Evolutionary conservation across 2,329 filamentous ascomycete species (phyloP).

Genomic region (Kalaharituber pfeilii): DNA sequence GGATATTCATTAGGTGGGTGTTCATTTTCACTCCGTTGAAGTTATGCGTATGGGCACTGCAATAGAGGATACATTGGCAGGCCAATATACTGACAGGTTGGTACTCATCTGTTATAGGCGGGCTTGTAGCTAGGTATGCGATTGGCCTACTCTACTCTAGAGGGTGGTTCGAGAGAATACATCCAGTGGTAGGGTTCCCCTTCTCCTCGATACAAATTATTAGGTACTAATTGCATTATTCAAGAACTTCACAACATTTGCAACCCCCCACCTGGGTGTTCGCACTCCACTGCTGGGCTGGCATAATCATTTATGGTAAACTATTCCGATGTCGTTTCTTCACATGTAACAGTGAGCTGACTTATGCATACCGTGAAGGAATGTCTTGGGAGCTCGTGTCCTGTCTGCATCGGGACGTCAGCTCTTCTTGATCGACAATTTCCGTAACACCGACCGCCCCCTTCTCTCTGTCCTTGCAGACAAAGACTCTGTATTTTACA

Average conservation of each 20-base stretch:
- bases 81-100: too few species aligned
- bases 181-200: constrained; percentile 46
- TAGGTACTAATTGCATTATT: not conserved
- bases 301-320: constrained; percentile 44
- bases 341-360: constrained; percentile 26
- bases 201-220: not conserved
- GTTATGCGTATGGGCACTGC: too few species aligned
- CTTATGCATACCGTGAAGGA: constrained; percentile 33
- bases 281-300: constrained; percentile 49
- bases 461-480: constrained; percentile 69
- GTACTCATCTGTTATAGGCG: too few species aligned
- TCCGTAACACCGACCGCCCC: constrained; percentile 65
- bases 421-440: constrained; percentile 71
- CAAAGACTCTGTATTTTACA: constrained; percentile 68
- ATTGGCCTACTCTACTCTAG: constrained; percentile 68
- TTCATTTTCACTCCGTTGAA: not conserved
- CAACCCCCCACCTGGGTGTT: constrained; percentile 65
- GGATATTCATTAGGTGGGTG: constrained; percentile 63
- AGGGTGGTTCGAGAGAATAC: constrained; percentile 59
- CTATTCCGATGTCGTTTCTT: not conserved
- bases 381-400: constrained; percentile 64
- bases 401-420: constrained; percentile 72
- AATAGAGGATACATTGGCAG: too few species aligned
- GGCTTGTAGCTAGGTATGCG: constrained; percentile 70
- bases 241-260: constrained; percentile 85